Evolutionary conservation across 495 filamentous ascomycete species (phyloP).

Genomic region (Baudoinia panamericana): DNA sequence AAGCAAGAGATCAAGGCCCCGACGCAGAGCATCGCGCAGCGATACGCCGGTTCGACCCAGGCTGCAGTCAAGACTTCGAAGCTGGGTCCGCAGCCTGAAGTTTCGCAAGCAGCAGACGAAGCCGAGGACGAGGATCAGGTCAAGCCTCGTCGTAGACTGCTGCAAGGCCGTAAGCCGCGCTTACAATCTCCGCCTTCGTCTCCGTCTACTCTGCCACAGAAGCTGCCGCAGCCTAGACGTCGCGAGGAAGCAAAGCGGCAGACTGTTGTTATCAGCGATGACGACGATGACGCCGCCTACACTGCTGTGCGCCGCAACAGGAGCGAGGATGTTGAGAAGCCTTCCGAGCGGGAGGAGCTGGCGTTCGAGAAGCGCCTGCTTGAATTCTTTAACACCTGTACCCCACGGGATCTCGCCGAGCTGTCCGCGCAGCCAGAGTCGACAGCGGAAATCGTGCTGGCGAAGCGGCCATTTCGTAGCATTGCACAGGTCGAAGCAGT

Average conservation of each 20-base stretch:
- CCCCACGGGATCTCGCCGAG: conserved; percentile 56
- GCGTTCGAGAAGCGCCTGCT: conserved; percentile 47
- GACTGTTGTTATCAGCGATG: conserved; percentile 17
- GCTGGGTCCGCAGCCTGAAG: not conserved
- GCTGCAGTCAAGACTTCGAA: conserved; percentile 12
- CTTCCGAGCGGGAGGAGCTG: conserved; percentile 22
- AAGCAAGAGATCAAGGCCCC: conserved; percentile 50
- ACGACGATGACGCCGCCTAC: conserved; percentile 40
- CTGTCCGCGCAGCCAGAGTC: conserved; percentile 59
- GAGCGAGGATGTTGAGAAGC: conserved; percentile 29
- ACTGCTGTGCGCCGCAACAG: conserved; percentile 31
- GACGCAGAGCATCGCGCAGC: conserved; percentile 44
- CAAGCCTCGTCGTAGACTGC: conserved; percentile 37
- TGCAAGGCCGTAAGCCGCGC: conserved; percentile 44
- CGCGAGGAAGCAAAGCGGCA: not conserved
- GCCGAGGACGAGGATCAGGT: conserved; percentile 18
- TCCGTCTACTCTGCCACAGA: conserved; percentile 25
- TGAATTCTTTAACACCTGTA: conserved; percentile 71
- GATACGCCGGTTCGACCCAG: conserved; percentile 44
- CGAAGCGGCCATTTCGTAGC: conserved; percentile 34
- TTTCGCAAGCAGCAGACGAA: conserved; percentile 10
- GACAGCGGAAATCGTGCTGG: conserved; percentile 49
- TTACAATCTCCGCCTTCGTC: conserved; percentile 31
- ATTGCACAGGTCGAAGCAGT: conserved; percentile 46
- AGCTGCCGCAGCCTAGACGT: conserved; percentile 1